These are phyloP conservation scores for Coprinopsis cinerea DNA, from an alignment of 768 basidiomycete species.

Conservation along the genomic window DNA sequence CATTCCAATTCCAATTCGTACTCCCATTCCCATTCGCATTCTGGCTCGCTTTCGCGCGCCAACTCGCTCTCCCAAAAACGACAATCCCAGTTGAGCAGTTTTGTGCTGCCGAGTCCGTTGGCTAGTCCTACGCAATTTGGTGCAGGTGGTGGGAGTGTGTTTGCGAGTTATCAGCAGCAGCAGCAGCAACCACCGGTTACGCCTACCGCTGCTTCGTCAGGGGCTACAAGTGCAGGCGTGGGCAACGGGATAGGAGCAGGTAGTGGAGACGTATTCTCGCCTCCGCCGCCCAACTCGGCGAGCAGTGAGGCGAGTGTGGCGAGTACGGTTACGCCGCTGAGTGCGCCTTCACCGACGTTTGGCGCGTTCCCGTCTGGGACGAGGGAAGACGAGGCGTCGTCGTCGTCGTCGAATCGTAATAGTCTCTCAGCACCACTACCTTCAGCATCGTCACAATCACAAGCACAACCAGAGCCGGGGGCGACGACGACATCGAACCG, in stretches of 20 bases:
- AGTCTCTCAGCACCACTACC: too few species aligned
- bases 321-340: constrained; percentile 4
- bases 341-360: background rate
- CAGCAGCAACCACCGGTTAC: background rate
- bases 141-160: background rate
- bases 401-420: too few species aligned
- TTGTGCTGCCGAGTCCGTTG: constrained; percentile 4
- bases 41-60: background rate
- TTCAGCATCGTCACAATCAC: too few species aligned
- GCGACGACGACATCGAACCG: too few species aligned
- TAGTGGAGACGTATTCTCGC: background rate
- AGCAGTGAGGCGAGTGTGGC: background rate
- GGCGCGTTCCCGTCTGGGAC: background rate
- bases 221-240: background rate
- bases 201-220: background rate
- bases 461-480: too few species aligned
- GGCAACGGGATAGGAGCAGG: background rate
- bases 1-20: too few species aligned
- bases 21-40: too few species aligned
- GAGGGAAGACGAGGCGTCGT: background rate
- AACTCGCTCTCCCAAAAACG: background rate
- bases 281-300: background rate
- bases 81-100: background rate
- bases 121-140: background rate
- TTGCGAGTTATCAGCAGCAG: background rate